Percentiles rank a stretch among this genome's conserved stretches.
Conservation (phyloP, 2,329 filamentous ascomycete species). For the Claviceps capensis region DNA sequence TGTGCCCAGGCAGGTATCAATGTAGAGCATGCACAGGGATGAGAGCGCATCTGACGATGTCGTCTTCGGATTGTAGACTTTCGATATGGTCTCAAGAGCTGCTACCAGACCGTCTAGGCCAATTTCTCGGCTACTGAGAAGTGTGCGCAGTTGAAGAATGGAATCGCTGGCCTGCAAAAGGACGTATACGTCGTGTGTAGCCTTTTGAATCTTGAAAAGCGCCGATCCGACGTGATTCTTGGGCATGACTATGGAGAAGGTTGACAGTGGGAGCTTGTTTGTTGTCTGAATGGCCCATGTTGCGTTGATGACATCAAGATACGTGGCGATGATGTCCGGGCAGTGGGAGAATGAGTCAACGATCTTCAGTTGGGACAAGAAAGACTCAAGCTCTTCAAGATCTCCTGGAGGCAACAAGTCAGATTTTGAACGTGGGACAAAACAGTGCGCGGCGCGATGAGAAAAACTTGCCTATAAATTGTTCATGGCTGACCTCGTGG, state of each 20-base stretch:
- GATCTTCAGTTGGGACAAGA: slow-evolving; percentile 16
- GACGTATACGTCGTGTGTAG: slow-evolving; percentile 23
- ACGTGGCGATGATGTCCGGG: slow-evolving; percentile 31
- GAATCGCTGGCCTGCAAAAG: slow-evolving; percentile 12
- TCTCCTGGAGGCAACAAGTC: slow-evolving; percentile 14
- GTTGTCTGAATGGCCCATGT: slow-evolving; percentile 19
- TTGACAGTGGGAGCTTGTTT: slow-evolving; percentile 8
- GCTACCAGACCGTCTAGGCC: slow-evolving; percentile 23
- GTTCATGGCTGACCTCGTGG: slow-evolving; percentile 29
- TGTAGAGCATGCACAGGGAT: slow-evolving; percentile 29
- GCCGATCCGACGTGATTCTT: slow-evolving; percentile 16
- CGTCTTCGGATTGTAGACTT: slow-evolving; percentile 17
- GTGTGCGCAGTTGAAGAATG: slow-evolving; percentile 11
- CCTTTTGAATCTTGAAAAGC: slow-evolving; percentile 25
- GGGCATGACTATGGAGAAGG: slow-evolving; percentile 10
- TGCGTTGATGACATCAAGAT: slow-evolving; percentile 32
- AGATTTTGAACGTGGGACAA: background rate
- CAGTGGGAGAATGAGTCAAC: slow-evolving; percentile 14
- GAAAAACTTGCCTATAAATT: slow-evolving; percentile 26
- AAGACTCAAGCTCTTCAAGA: slow-evolving; percentile 15
- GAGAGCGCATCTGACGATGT: slow-evolving; percentile 13
- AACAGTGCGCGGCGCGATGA: too few relatives aligned
- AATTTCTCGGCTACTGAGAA: slow-evolving; percentile 17
- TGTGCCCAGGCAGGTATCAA: slow-evolving; percentile 24
- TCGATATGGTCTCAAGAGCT: slow-evolving; percentile 20